Percentiles rank a stretch among this genome's conserved stretches.
Evolutionary conservation across 169 alveolate genomes (phyloP).

Genomic region (Eimeria acervulina): DNA sequence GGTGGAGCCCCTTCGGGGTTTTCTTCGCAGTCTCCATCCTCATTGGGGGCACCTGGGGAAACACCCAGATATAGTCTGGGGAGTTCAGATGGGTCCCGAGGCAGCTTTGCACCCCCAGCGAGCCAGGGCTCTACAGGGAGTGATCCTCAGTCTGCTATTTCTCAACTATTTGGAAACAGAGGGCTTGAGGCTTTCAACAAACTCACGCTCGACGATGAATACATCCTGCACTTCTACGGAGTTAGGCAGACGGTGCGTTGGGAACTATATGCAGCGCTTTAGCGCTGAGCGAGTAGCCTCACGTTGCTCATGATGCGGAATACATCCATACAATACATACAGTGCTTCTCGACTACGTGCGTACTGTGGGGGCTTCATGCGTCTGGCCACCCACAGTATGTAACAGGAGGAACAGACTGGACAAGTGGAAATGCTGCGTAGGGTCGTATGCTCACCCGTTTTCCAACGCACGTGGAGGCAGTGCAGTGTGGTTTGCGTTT

Average conservation of each 20-base stretch:
- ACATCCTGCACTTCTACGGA: conserved; percentile 80
- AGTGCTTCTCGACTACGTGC: neutral
- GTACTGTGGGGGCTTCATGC: neutral
- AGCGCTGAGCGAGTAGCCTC: neutral
- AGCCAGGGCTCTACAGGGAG: conserved; percentile 47
- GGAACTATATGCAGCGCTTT: neutral
- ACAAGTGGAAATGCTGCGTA: neutral
- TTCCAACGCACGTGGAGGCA: neutral
- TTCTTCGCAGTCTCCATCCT: conserved; percentile 38
- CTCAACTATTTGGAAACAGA: conserved; percentile 56
- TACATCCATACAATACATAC: neutral
- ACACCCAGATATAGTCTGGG: conserved; percentile 4
- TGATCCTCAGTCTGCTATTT: conserved; percentile 43
- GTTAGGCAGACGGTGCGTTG: conserved; percentile 77
- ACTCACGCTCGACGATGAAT: conserved; percentile 70
- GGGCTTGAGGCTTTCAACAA: conserved; percentile 70
- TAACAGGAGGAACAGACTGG: neutral
- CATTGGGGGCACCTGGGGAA: conserved; percentile 22
- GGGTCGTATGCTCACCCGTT: neutral
- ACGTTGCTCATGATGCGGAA: neutral
- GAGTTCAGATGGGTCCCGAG: conserved; percentile 7
- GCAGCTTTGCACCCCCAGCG: conserved; percentile 19
- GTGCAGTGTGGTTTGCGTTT: neutral
- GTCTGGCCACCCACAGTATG: neutral
- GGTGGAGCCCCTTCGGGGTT: conserved; percentile 30